Conservation (phyloP, 2,329 filamentous ascomycete species). For the Cercospora citrullina region DNA sequence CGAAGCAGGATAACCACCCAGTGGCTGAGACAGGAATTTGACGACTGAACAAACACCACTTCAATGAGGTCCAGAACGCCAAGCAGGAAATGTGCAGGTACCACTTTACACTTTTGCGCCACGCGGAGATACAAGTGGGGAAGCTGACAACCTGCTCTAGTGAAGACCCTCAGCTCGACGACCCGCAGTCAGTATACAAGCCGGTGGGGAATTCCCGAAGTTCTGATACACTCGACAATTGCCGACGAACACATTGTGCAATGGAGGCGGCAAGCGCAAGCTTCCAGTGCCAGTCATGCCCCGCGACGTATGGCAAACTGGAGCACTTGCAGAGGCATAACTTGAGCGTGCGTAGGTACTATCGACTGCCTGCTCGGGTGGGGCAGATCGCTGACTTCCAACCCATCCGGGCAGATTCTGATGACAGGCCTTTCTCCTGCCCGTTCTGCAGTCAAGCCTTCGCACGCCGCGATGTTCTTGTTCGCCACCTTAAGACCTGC, state of each 20-base stretch:
- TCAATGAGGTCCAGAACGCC: background rate
- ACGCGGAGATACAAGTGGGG: background rate
- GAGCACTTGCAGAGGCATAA: slow-evolving; percentile 10
- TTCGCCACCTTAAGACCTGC: slow-evolving; percentile 1
- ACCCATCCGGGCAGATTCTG: background rate
- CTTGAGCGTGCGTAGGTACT: slow-evolving; percentile 1
- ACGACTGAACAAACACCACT: background rate
- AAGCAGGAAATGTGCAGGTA: background rate
- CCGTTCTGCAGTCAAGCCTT: background rate
- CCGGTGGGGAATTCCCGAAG: background rate
- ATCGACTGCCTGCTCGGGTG: background rate
- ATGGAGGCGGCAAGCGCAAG: background rate
- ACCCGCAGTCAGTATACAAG: background rate
- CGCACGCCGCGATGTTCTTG: slow-evolving; percentile 5
- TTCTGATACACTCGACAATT: background rate
- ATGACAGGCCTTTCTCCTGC: slow-evolving; percentile 3
- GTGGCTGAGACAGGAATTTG: background rate
- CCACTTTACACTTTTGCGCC: background rate
- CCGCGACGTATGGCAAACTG: slow-evolving; percentile 5
- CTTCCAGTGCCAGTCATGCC: background rate
- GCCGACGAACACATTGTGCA: background rate
- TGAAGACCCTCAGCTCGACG: background rate
- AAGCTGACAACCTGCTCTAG: background rate
- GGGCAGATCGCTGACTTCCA: background rate
- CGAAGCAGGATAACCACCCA: background rate